Conservation (phyloP, 768 basidiomycete species). For the Zangia roseola region DNA sequence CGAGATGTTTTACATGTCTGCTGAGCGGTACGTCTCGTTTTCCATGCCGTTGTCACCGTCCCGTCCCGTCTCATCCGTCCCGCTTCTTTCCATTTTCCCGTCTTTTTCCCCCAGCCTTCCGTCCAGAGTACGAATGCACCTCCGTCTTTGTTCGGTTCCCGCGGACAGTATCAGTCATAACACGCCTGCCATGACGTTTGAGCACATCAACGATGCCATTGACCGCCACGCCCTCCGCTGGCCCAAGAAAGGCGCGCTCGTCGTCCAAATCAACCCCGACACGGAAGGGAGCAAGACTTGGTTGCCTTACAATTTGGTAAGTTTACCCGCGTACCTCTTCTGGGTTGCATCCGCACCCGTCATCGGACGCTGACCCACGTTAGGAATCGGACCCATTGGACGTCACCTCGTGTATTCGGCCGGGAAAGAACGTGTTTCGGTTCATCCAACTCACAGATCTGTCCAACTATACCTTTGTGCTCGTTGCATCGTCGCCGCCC, state of each 20-base stretch:
- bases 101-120: not conserved
- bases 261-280: constrained; percentile 45
- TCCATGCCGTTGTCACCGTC: not conserved
- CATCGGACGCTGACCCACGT: not conserved
- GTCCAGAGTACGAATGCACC: constrained; percentile 16
- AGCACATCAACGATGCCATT: constrained; percentile 1
- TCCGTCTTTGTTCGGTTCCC: constrained; percentile 24
- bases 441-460: constrained; percentile 50
- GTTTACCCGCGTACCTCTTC: not conserved
- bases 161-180: not conserved
- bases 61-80: not conserved
- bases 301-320: constrained; percentile 45
- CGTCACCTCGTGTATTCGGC: constrained; percentile 39
- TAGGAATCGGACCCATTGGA: constrained; percentile 37
- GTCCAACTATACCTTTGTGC: constrained; percentile 42
- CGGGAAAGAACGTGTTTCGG: constrained; percentile 47
- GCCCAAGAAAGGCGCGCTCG: constrained; percentile 45
- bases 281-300: constrained; percentile 35
- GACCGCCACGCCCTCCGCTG: constrained; percentile 30
- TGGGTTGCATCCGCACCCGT: too few relatives aligned
- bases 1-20: constrained; percentile 19
- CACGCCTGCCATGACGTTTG: not conserved
- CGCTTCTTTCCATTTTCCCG: not conserved
- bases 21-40: constrained; percentile 14
- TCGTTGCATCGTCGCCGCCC: constrained; percentile 36